Conservation (phyloP, 2,329 filamentous ascomycete genomes). For the Cytospora paraplurivora region DNA sequence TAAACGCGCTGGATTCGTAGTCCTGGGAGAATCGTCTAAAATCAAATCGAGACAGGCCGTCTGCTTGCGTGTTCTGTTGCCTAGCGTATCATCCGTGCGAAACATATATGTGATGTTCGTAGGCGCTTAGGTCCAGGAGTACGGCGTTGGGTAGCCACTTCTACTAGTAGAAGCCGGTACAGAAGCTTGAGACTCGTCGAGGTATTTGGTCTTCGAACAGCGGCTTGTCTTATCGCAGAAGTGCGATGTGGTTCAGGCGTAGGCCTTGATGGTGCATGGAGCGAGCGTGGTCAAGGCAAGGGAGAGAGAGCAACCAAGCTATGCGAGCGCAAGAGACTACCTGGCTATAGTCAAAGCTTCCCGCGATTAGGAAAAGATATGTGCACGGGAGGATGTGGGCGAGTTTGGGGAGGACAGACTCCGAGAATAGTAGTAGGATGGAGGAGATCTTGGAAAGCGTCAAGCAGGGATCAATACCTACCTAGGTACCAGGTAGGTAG, state of each 20-base stretch:
- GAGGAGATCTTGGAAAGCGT: no score
- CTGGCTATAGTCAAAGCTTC: neutral
- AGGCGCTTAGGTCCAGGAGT: conserved; percentile 3
- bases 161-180: neutral
- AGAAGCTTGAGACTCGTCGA: no score
- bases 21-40: neutral
- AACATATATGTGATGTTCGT: conserved; percentile 2
- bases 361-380: neutral
- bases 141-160: conserved; percentile 1
- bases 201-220: no score
- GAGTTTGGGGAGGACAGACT: no score
- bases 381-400: neutral
- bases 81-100: conserved; percentile 11
- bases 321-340: neutral
- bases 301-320: neutral
- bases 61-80: conserved; percentile 17
- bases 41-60: conserved; percentile 7
- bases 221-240: neutral
- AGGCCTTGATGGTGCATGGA: neutral
- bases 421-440: no score
- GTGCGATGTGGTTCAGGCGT: neutral
- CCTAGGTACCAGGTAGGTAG: no score
- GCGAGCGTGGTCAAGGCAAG: neutral
- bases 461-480: no score
- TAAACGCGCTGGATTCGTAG: conserved; percentile 4